These are phyloP conservation scores for Filobasidium floriforme DNA, from an alignment of 768 basidiomycete species.

Conservation along the genomic window DNA sequence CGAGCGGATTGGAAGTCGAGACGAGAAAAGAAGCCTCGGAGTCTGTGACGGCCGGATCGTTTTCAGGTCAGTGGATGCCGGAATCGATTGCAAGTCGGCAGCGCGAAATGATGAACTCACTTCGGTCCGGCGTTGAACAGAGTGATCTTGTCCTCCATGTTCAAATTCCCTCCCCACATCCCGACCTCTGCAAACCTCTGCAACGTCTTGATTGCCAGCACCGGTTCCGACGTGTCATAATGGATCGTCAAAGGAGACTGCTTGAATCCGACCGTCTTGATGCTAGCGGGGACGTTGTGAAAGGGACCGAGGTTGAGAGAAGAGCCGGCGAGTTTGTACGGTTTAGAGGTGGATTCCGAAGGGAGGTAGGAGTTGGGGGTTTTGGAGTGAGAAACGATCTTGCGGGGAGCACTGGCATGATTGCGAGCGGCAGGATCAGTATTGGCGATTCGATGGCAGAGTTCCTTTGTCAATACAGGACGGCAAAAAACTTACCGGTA, in stretches of 20 bases:
- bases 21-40: constrained; percentile 94
- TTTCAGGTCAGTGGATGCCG: background rate
- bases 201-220: constrained; percentile 66
- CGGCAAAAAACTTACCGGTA: constrained; percentile 57
- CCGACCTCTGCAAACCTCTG: constrained; percentile 79
- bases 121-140: constrained; percentile 82
- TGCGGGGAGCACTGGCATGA: constrained; percentile 5
- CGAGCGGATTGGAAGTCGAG: constrained; percentile 71
- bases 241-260: constrained; percentile 68
- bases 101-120: constrained; percentile 52
- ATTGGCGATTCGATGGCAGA: background rate
- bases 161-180: constrained; percentile 93
- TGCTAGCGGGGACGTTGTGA: constrained; percentile 59
- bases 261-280: constrained; percentile 53
- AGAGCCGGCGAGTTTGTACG: constrained; percentile 62
- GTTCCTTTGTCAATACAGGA: too few relatives aligned
- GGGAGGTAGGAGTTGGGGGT: constrained; percentile 50
- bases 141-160: constrained; percentile 78
- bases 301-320: constrained; percentile 86
- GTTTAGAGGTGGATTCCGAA: constrained; percentile 52
- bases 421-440: background rate
- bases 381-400: constrained; percentile 59
- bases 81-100: too few relatives aligned
- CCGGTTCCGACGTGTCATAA: constrained; percentile 73
- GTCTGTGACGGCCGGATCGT: constrained; percentile 48